These are phyloP conservation scores for Cucurbitaria berberidis DNA, from an alignment of 2,329 filamentous ascomycete genomes.

Conservation along the genomic window DNA sequence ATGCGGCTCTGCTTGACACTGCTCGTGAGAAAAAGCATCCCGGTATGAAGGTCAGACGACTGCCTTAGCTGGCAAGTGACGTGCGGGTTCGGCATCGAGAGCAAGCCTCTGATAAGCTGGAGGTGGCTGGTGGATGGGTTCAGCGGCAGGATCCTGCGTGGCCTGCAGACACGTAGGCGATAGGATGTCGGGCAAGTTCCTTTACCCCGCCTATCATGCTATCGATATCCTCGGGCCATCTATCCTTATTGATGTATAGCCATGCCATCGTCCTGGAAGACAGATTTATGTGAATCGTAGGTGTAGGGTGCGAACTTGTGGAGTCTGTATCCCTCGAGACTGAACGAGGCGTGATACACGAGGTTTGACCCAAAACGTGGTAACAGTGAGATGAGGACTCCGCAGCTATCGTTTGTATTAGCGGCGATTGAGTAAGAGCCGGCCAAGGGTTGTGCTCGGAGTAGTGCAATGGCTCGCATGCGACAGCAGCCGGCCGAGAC, in stretches of 20 bases:
- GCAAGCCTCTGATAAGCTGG: constrained; percentile 42
- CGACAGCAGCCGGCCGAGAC: constrained; percentile 14
- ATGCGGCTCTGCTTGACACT: constrained; percentile 43
- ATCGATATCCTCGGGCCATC: constrained; percentile 16
- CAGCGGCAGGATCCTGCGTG: constrained; percentile 34
- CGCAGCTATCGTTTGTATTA: constrained; percentile 19
- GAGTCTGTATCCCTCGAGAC: not conserved
- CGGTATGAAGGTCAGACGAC: constrained; percentile 35
- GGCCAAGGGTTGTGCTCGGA: constrained; percentile 21
- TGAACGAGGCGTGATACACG: not conserved
- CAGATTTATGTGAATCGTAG: not conserved
- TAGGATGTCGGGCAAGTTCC: constrained; percentile 23
- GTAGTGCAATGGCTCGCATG: constrained; percentile 26
- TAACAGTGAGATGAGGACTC: not conserved
- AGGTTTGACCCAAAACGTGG: not conserved
- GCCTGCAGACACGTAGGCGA: constrained; percentile 34
- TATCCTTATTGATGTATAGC: constrained; percentile 9
- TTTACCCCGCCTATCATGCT: constrained; percentile 38
- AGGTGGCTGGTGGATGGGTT: constrained; percentile 19
- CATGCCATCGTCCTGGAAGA: not conserved
- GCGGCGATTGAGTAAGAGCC: constrained; percentile 24
- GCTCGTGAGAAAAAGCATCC: constrained; percentile 12
- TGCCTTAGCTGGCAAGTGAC: constrained; percentile 18
- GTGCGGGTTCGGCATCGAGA: constrained; percentile 17
- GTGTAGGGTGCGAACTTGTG: not conserved